Conservation (phyloP, 169 alveolate genomes). For the Plasmodium cynomolgi region DNA sequence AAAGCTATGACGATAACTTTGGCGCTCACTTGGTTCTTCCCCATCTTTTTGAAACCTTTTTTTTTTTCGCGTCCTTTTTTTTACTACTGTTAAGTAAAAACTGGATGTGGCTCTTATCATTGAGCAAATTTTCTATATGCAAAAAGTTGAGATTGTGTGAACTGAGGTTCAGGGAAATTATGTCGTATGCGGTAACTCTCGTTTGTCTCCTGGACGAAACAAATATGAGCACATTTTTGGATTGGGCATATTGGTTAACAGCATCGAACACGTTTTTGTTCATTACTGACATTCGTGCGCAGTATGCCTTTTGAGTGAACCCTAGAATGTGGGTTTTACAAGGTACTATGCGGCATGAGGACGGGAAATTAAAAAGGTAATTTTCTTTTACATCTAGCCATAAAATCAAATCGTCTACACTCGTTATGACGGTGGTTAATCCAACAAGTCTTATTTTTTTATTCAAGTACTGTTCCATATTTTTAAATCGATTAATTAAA, state of each 20-base stretch:
- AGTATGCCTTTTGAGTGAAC: slow-evolving; percentile 84
- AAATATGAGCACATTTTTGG: slow-evolving; percentile 95
- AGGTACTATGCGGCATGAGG: slow-evolving; percentile 99
- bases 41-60: background rate
- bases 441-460: slow-evolving; percentile 95
- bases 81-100: slow-evolving; percentile 37
- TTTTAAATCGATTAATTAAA: slow-evolving; percentile 97
- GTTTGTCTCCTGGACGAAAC: slow-evolving; percentile 98
- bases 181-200: slow-evolving; percentile 96
- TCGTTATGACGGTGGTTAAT: slow-evolving; percentile 98
- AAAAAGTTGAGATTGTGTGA: slow-evolving; percentile 45
- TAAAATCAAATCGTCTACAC: slow-evolving; percentile 97
- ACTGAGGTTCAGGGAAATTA: slow-evolving; percentile 71
- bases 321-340: slow-evolving; percentile 97
- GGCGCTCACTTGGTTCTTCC: background rate
- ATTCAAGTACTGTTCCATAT: slow-evolving; percentile 91
- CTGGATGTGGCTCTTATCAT: slow-evolving; percentile 70
- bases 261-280: slow-evolving; percentile 82
- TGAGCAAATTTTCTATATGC: slow-evolving; percentile 47
- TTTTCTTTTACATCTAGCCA: slow-evolving; percentile 97
- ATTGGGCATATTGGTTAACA: slow-evolving; percentile 86
- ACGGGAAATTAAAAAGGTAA: slow-evolving; percentile 98
- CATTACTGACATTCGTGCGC: slow-evolving; percentile 81
- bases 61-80: background rate
- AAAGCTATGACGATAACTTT: background rate